These are phyloP conservation scores for Debaryomyces robertsiae DNA, from an alignment of 1,139 yeast genomes.

Conservation along the genomic window DNA sequence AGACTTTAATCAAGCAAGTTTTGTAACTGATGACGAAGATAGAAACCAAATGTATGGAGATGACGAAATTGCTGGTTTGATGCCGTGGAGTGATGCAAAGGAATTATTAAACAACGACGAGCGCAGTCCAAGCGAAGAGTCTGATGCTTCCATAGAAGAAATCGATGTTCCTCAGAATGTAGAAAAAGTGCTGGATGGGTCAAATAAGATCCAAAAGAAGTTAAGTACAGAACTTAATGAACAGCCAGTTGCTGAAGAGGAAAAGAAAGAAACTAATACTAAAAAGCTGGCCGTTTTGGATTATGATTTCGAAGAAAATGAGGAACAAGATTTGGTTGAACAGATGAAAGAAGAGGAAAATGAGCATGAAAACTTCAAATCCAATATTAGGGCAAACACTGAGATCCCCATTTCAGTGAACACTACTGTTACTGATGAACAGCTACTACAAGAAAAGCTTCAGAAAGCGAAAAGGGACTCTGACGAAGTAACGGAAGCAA, in stretches of 20 bases:
- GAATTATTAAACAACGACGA: constrained; percentile 24
- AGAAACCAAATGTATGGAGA: constrained; percentile 25
- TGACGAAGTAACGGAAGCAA: constrained; percentile 83
- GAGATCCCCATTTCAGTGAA: constrained; percentile 22
- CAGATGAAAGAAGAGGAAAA: constrained; percentile 68
- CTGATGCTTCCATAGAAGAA: constrained; percentile 9
- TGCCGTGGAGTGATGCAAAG: constrained; percentile 51
- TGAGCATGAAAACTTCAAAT: constrained; percentile 68
- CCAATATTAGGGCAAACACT: constrained; percentile 39
- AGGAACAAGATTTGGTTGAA: constrained; percentile 64
- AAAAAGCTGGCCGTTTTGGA: constrained; percentile 38
- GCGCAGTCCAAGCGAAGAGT: constrained; percentile 7
- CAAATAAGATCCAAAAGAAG: too few species aligned
- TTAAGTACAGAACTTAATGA: not conserved
- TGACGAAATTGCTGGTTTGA: constrained; percentile 52
- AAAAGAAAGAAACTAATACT: not conserved
- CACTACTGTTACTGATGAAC: constrained; percentile 53
- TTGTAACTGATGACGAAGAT: constrained; percentile 2
- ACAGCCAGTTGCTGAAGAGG: constrained; percentile 5
- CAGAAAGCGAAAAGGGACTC: constrained; percentile 79
- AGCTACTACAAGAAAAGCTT: constrained; percentile 57
- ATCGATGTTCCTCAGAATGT: too few species aligned
- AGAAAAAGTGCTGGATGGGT: not conserved
- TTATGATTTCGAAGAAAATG: constrained; percentile 74
- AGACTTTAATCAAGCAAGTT: constrained; percentile 9